Evolutionary conservation across 345 rosid species (phyloP).

Genomic region (Arabidopsis arenosa): DNA sequence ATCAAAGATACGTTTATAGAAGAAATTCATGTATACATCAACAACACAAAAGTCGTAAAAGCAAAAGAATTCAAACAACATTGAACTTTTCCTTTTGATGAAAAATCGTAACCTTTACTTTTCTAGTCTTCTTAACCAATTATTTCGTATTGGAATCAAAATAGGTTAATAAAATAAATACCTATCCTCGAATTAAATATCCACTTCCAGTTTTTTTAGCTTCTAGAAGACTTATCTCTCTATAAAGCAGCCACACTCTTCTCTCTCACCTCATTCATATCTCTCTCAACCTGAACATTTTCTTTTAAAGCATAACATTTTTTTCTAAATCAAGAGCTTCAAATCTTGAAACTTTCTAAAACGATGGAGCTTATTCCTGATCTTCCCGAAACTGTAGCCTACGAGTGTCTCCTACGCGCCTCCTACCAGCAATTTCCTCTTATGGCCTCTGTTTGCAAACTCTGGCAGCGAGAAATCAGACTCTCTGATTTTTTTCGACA

Average conservation of each 20-base stretch:
- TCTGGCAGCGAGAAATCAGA: constrained; percentile 61
- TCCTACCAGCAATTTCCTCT: constrained; percentile 48
- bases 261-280: constrained; percentile 24
- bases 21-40: not conserved
- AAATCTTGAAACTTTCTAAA: not conserved
- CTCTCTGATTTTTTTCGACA: constrained; percentile 53
- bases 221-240: constrained; percentile 38
- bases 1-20: not conserved
- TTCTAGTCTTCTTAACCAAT: constrained; percentile 1
- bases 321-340: not conserved
- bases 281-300: constrained; percentile 7
- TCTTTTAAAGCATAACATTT: not conserved
- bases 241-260: constrained; percentile 46
- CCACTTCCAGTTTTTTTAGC: constrained; percentile 18
- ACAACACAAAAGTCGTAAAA: not conserved
- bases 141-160: not conserved
- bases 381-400: constrained; percentile 62
- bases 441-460: constrained; percentile 57
- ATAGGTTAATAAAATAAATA: not conserved
- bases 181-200: not conserved
- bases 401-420: constrained; percentile 62
- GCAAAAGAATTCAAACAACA: constrained; percentile 24
- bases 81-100: not conserved
- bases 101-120: constrained; percentile 13
- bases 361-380: constrained; percentile 68